Evolutionary conservation across 768 basidiomycete genomes (phyloP).

Genomic region (Russula vinacea): DNA sequence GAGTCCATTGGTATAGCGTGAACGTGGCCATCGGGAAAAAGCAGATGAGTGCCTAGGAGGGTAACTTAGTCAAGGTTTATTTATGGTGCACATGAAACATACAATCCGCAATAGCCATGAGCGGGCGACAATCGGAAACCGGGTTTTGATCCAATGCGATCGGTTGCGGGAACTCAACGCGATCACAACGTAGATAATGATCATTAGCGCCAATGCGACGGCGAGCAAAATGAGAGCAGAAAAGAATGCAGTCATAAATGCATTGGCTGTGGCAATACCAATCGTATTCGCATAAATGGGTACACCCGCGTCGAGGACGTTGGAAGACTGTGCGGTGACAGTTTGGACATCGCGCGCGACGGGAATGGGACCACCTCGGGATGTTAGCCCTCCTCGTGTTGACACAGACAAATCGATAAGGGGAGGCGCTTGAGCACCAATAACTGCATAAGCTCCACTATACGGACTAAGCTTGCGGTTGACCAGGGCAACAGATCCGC

Average conservation of each 20-base stretch:
- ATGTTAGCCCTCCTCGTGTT: background rate
- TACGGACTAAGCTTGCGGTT: constrained; percentile 82
- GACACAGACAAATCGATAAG: constrained; percentile 27
- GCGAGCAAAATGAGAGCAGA: constrained; percentile 64
- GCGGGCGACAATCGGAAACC: constrained; percentile 48
- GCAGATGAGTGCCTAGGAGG: constrained; percentile 53
- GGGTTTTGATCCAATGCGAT: constrained; percentile 30
- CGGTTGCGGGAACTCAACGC: constrained; percentile 25
- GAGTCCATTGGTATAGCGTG: constrained; percentile 86
- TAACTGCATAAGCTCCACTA: constrained; percentile 39
- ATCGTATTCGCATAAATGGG: constrained; percentile 78
- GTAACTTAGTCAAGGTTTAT: background rate
- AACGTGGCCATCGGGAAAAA: constrained; percentile 73
- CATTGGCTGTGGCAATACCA: constrained; percentile 80
- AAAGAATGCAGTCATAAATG: constrained; percentile 87
- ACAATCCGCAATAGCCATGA: constrained; percentile 70
- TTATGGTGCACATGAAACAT: constrained; percentile 35
- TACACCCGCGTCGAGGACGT: constrained; percentile 74
- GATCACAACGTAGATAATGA: constrained; percentile 49
- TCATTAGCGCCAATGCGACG: constrained; percentile 52
- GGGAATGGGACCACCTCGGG: constrained; percentile 13
- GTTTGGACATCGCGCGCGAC: constrained; percentile 50
- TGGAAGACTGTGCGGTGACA: constrained; percentile 58
- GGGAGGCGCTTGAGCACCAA: constrained; percentile 27
- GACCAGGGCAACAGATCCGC: constrained; percentile 67